Evolutionary conservation across 495 filamentous ascomycete species (phyloP).

Genomic region (Penicillium roqueforti): DNA sequence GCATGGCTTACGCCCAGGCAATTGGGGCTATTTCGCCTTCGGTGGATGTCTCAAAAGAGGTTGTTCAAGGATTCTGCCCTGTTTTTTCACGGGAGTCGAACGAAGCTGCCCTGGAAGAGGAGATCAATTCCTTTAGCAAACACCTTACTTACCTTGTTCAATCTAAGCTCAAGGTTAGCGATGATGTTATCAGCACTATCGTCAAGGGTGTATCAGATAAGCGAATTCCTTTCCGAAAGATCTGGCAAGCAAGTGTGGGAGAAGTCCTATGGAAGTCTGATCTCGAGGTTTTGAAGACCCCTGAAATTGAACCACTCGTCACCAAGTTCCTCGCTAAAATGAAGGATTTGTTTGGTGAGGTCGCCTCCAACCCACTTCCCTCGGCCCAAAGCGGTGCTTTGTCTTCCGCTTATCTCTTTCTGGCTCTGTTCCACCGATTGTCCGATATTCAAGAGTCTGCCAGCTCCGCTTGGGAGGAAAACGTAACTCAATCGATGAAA

Average conservation of each 20-base stretch:
- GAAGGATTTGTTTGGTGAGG: constrained; percentile 71
- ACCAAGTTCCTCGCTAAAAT: constrained; percentile 58
- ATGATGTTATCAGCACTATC: constrained; percentile 63
- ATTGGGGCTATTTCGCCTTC: constrained; percentile 58
- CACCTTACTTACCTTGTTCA: constrained; percentile 57
- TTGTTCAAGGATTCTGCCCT: constrained; percentile 61
- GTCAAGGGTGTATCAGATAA: constrained; percentile 83
- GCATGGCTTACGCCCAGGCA: constrained; percentile 73
- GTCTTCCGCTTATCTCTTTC: constrained; percentile 66
- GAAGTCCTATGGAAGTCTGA: constrained; percentile 64
- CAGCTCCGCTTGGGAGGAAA: constrained; percentile 41
- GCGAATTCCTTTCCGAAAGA: constrained; percentile 66
- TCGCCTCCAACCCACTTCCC: constrained; percentile 65
- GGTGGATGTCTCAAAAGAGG: constrained; percentile 53
- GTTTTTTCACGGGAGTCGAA: constrained; percentile 77
- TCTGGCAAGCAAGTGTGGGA: constrained; percentile 74
- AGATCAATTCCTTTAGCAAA: constrained; percentile 61
- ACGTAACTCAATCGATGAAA: constrained; percentile 58
- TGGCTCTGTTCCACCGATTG: constrained; percentile 50
- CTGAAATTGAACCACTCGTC: constrained; percentile 40
- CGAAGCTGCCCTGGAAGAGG: constrained; percentile 72
- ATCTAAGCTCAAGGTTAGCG: constrained; percentile 54
- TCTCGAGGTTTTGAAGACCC: constrained; percentile 37
- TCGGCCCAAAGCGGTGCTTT: constrained; percentile 74
- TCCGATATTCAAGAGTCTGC: constrained; percentile 30